Conservation (phyloP, 257 asterid genomes). For the Dorcoceras hygrometricum region DNA sequence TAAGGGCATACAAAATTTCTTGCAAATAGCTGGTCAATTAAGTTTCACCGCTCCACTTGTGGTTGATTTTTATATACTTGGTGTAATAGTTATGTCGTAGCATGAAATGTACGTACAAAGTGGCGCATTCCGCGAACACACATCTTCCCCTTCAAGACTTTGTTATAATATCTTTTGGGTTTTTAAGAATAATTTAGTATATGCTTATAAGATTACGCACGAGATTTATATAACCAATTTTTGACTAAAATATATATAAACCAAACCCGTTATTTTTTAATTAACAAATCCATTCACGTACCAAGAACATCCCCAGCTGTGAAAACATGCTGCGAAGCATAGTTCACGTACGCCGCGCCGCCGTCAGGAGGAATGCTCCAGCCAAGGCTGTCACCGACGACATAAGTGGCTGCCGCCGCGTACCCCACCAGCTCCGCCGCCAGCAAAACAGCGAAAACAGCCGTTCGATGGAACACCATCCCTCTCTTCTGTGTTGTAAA, state of each 20-base stretch:
- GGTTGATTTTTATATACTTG: no score
- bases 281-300: not conserved
- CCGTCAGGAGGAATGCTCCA: slow-evolving; percentile 46
- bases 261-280: not conserved
- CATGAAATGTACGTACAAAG: no score
- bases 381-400: slow-evolving; percentile 51
- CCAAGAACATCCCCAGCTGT: slow-evolving; percentile 48
- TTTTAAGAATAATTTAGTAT: no score
- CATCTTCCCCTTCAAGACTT: no score
- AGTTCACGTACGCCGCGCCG: slow-evolving; percentile 32
- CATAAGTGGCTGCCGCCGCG: slow-evolving; percentile 44
- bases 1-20: not conserved
- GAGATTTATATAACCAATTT: not conserved
- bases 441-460: slow-evolving; percentile 19
- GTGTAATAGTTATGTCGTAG: no score
- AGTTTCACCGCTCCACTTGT: not conserved
- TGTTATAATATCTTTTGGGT: no score
- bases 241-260: no score
- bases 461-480: slow-evolving; percentile 28
- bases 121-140: no score
- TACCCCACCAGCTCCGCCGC: slow-evolving; percentile 28
- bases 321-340: slow-evolving; percentile 47
- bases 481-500: slow-evolving; percentile 28
- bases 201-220: no score
- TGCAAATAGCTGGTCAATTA: not conserved